Base-by-base conservation (phyloP, 2,329 filamentous ascomycete genomes). In the Cladophialophora yegresii region DNA sequence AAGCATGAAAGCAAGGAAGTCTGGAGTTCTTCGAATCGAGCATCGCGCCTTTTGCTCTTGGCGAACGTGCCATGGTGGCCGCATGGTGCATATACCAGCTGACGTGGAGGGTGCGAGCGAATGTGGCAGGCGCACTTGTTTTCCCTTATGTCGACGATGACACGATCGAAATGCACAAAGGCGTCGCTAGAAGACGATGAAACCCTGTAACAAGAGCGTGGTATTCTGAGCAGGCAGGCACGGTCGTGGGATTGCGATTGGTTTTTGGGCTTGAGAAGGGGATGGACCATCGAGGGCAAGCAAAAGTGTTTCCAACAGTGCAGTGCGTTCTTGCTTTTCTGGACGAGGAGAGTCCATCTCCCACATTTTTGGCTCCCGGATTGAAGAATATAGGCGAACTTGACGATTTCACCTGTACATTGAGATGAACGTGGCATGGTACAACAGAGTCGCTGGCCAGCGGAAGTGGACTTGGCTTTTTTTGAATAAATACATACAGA, bases 51-150 rank as follows among this genome's bases (percentile, higher is more conserved):
- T 67, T 59, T 49, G 26, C 45, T 64, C 47, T 64, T 49, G 40
- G 54, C 58, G 43, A 64, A 53, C 36, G n/a, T n/a, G 36, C 36
- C 13, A 43, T n/a, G 1, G 36, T 43, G 36, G 36, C 36, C 36
- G 54, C 63, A 65, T 61, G 66, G 65, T n/a, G 54, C 62, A 54
- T 63, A 67, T 64, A 67, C 64, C 58, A 47, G 55, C 43, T 59
- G 63, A 28, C 50, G 43, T 47, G 23, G 53, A 47, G 36, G 40
- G 36, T 23, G 51, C 54, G 36, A 26, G 51, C 54, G 36, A 26
- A 28, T 36, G 33, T 50, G 53, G 54, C 57, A 51, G 53, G 50
- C 40, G 59, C 51, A 56, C 43, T 56, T 36, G 56, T 62, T 62
- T 62, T 54, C 47, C 50, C 50, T 49, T 53, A 61, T 26, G 55